Evolutionary conservation across 257 asterid genomes (phyloP), one percentile per base, ranked within the genome.

Genomic region (Knoxia roxburghii): DNA sequence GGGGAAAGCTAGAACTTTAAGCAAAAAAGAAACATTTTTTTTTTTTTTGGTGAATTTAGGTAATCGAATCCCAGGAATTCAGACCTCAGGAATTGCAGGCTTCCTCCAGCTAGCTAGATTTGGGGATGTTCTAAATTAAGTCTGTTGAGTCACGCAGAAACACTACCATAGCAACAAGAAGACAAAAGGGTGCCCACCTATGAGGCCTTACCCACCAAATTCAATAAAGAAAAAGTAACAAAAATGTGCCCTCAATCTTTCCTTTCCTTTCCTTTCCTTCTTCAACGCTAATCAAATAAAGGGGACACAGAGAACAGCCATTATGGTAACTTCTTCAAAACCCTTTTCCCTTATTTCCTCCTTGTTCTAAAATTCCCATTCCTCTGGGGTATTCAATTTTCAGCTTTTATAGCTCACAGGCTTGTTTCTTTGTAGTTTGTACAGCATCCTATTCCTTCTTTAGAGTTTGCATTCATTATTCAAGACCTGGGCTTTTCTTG

Each of bases 161-260:
- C 56, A 50, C 56, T 1, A 48, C 24, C 27, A 20, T 18, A 1
- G 9, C 70, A 75, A 39, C 69, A 70, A 70, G 61, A 51, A 39
- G 72, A 75, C 75, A 70, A 75, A 55, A 64, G 63, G 49, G 68
- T 39, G 72, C 69, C 79, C 72, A 66, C 76, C 72, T 48, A 51
- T 23, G 53, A 68, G n/a, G n/a, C 69, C 73, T 30, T 29, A 40
- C 43, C 61, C 50, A 53, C 0, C 51, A 6, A 21, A n/a, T 23
- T 10, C 39, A 21, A 23, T 35, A 21, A 35, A 51, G 61, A 70
- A 69, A 75, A 24, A 52, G 15, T 21, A 70, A 69, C 56, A 53
- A 69, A 30, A 35, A 45, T 8, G 26, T 41, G 33, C 62, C 32
- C 78, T 18, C 14, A 32, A 2, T 46, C 61, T 7, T 72, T 18